These are phyloP conservation scores for Austroboletus festivus DNA, from an alignment of 768 basidiomycete genomes.

Conservation along the genomic window DNA sequence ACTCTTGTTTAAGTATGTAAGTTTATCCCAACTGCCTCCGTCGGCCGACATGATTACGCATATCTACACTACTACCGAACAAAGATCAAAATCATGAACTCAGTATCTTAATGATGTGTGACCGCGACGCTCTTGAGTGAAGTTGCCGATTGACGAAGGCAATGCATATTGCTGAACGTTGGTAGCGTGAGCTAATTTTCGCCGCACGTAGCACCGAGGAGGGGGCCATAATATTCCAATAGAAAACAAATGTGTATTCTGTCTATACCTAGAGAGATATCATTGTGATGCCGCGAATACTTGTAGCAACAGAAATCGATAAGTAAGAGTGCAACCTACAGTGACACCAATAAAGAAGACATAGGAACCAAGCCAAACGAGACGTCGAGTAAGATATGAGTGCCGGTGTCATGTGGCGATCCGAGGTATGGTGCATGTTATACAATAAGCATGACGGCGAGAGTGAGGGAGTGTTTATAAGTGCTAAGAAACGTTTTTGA, in stretches of 20 bases:
- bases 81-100: background rate
- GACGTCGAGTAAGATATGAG: constrained; percentile 20
- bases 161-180: no score
- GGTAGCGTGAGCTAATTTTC: no score
- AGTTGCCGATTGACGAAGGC: no score
- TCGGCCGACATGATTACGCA: background rate
- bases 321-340: constrained; percentile 27
- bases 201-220: no score
- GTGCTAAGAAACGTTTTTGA: constrained; percentile 6
- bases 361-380: constrained; percentile 19
- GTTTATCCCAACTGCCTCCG: constrained; percentile 21
- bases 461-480: constrained; percentile 9
- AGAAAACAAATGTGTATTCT: constrained; percentile 17
- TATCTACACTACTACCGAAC: background rate
- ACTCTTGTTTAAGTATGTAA: constrained; percentile 24
- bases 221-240: constrained; percentile 9
- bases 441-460: constrained; percentile 23
- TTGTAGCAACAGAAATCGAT: constrained; percentile 29
- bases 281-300: constrained; percentile 28
- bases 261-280: constrained; percentile 31
- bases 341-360: constrained; percentile 27
- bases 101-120: background rate
- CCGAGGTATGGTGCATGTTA: constrained; percentile 21
- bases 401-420: constrained; percentile 18
- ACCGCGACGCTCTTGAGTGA: background rate